A percentile compares a stretch with the other conserved stretches of the same genome.
phyloP scores from a whole-genome alignment of 2,329 filamentous ascomycete genomes.

The Aschersonia sp. region DNA sequence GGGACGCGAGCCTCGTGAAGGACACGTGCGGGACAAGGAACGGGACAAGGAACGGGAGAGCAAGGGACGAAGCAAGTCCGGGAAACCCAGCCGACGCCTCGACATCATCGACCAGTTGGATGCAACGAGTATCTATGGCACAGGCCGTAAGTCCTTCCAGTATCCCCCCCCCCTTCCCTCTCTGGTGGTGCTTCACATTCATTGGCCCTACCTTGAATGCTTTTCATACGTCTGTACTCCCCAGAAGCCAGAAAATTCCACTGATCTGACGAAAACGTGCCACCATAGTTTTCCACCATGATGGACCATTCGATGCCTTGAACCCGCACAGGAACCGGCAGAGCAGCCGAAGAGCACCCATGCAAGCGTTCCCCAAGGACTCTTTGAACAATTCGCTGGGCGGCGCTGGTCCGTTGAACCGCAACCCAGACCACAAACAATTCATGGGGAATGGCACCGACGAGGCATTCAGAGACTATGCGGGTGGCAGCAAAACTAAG shows the following conservation, averaged over 20 bases:
- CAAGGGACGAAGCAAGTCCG: constrained; percentile 32
- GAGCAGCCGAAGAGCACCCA: constrained; percentile 70
- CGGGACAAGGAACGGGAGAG: constrained; percentile 20
- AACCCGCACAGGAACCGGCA: constrained; percentile 88
- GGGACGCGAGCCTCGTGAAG: constrained; percentile 10
- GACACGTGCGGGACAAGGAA: constrained; percentile 24
- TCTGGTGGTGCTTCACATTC: neutral
- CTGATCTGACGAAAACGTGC: no score
- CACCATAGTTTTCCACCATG: constrained; percentile 81
- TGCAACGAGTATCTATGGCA: constrained; percentile 89
- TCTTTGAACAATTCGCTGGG: constrained; percentile 88
- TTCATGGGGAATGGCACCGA: constrained; percentile 68
- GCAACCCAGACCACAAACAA: constrained; percentile 68
- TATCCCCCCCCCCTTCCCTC: neutral
- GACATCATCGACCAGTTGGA: constrained; percentile 96
- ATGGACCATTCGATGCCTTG: constrained; percentile 92
- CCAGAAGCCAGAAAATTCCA: no score
- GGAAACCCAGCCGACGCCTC: constrained; percentile 38
- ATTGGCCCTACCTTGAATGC: neutral
- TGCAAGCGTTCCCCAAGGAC: constrained; percentile 90
- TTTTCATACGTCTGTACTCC: neutral
- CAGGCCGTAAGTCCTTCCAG: constrained; percentile 52
- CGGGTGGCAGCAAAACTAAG: constrained; percentile 22
- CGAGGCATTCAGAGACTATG: constrained; percentile 80
- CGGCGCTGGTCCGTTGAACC: constrained; percentile 72